phyloP scores from a whole-genome alignment of 768 basidiomycete genomes.

The Russula ochroleuca region DNA sequence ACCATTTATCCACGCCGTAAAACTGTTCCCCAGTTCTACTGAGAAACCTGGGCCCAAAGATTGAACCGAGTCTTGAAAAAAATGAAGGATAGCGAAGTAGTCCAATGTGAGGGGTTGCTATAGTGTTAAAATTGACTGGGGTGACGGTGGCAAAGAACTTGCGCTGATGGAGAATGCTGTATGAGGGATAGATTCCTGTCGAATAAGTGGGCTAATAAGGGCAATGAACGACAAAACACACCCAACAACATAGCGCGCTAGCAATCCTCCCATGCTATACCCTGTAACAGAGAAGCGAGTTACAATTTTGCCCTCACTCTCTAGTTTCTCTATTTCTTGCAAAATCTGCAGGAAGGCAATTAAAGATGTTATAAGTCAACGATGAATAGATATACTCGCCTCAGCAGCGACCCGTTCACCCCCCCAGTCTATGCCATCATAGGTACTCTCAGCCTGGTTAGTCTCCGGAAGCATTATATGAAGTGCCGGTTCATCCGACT shows the following conservation, averaged over 20 bases:
- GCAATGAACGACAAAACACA: slow-evolving; percentile 33
- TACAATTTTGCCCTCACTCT: slow-evolving; percentile 52
- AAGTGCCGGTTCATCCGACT: slow-evolving; percentile 43
- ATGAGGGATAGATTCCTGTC: not conserved
- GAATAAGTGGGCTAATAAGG: not conserved
- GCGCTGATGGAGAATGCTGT: slow-evolving; percentile 58
- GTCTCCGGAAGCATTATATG: slow-evolving; percentile 62
- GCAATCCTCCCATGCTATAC: slow-evolving; percentile 76
- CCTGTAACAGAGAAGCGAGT: slow-evolving; percentile 70
- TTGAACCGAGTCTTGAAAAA: slow-evolving; percentile 48
- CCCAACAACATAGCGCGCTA: slow-evolving; percentile 77
- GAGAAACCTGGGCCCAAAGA: slow-evolving; percentile 63
- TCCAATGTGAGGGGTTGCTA: slow-evolving; percentile 83
- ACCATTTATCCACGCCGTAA: slow-evolving; percentile 61
- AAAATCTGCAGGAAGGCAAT: slow-evolving; percentile 42
- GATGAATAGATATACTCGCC: slow-evolving; percentile 39
- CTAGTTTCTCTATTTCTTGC: slow-evolving; percentile 50
- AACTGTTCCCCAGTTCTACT: slow-evolving; percentile 72
- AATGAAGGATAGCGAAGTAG: slow-evolving; percentile 60
- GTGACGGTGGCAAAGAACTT: slow-evolving; percentile 66
- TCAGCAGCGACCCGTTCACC: slow-evolving; percentile 77
- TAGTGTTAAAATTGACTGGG: slow-evolving; percentile 77
- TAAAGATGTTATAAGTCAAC: not conserved
- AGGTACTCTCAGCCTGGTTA: slow-evolving; percentile 62
- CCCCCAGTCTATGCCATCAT: slow-evolving; percentile 83